Conservation (phyloP, 2,329 filamentous ascomycete species). For the Allantophomopsis lycopodina region DNA sequence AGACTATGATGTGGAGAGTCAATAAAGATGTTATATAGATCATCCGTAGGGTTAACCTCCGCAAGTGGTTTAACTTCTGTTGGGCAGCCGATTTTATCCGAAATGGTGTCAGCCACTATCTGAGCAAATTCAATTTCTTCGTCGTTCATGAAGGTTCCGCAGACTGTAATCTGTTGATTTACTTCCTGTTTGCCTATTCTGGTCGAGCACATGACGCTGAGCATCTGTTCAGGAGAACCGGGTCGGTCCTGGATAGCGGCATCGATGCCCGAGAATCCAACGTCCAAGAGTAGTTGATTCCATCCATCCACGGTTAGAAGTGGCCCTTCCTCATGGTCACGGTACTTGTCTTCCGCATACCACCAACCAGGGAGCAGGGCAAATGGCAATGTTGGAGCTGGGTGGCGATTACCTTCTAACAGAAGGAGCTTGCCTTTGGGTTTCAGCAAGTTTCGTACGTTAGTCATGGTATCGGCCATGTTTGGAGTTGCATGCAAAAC, state of each 20-base stretch:
- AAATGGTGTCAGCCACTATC: no score
- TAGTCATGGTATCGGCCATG: conserved; percentile 5
- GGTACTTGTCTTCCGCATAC: conserved; percentile 15
- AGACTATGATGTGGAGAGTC: no score
- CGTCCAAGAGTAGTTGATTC: conserved; percentile 4
- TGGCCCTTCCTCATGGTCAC: conserved; percentile 7
- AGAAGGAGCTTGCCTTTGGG: conserved; percentile 7
- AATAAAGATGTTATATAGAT: no score
- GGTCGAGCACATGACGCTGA: conserved; percentile 5
- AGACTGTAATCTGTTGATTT: no score
- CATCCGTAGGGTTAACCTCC: no score
- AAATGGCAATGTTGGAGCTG: no score
- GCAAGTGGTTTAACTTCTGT: no score
- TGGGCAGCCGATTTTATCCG: no score
- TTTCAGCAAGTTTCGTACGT: conserved; percentile 9
- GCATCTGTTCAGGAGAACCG: conserved; percentile 1
- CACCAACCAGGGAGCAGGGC: conserved; percentile 24
- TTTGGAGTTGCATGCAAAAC: conserved; percentile 12
- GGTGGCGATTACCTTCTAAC: no score
- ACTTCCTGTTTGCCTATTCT: conserved; percentile 4
- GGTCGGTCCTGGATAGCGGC: conserved; percentile 3
- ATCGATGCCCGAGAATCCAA: conserved; percentile 7
- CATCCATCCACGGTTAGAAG: conserved; percentile 5
- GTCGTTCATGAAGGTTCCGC: no score
- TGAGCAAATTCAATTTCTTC: no score